These are phyloP conservation scores for Capronia epimyces DNA, from an alignment of 2,329 filamentous ascomycete genomes.

Conservation along the genomic window DNA sequence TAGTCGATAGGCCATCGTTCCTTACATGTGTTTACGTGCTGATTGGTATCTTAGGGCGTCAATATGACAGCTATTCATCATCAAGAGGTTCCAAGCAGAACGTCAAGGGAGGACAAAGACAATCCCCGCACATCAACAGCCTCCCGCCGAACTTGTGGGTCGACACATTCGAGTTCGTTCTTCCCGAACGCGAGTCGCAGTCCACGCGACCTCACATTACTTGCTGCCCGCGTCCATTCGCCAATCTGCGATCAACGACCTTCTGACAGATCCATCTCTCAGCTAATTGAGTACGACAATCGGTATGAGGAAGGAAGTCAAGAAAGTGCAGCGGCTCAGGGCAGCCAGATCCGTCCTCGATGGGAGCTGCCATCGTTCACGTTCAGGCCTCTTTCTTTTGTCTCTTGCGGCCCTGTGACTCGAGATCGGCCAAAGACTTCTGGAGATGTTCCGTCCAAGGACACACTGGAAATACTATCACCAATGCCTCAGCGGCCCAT, in stretches of 20 bases:
- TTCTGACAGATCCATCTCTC: constrained; percentile 10
- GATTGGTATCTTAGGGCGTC: constrained; percentile 1
- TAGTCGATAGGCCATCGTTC: not conserved
- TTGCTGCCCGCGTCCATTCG: constrained; percentile 28
- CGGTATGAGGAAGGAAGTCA: not conserved
- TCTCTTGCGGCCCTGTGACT: not conserved
- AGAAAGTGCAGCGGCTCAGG: not conserved
- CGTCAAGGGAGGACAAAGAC: constrained; percentile 12
- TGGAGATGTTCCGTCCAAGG: constrained; percentile 17
- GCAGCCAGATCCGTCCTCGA: constrained; percentile 1
- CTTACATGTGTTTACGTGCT: constrained; percentile 1
- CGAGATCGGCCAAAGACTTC: constrained; percentile 25
- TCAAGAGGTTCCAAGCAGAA: not conserved
- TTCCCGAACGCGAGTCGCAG: constrained; percentile 26
- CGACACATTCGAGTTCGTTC: constrained; percentile 24
- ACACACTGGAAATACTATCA: constrained; percentile 28
- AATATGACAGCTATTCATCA: not conserved
- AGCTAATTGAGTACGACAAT: constrained; percentile 11
- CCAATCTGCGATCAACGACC: constrained; percentile 16
- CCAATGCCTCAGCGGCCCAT: constrained; percentile 32
- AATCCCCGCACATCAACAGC: constrained; percentile 17
- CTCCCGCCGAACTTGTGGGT: constrained; percentile 18
- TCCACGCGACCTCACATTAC: constrained; percentile 26
- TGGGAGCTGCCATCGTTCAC: constrained; percentile 24
- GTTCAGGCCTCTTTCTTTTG: constrained; percentile 25